Conservation (phyloP, 2,329 filamentous ascomycete species). For the Penicillium sp. region DNA sequence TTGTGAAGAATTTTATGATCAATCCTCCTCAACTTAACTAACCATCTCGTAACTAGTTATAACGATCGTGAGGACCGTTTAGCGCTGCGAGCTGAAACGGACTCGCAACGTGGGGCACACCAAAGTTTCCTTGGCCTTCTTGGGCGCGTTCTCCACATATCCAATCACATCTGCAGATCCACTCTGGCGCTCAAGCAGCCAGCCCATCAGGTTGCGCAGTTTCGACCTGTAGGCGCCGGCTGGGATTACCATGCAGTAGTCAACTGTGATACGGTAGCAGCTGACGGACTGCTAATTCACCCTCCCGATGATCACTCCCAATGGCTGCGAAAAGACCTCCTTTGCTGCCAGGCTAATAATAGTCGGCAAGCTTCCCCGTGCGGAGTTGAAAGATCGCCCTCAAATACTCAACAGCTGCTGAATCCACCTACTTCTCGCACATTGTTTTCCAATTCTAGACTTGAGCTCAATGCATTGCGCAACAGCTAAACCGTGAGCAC, state of each 20-base stretch:
- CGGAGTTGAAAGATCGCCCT: conserved; percentile 8
- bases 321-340: neutral
- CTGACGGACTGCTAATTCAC: neutral
- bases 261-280: conserved; percentile 14
- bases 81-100: neutral
- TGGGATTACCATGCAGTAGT: conserved; percentile 23
- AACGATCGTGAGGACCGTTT: too few species aligned
- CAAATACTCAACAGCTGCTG: too few species aligned
- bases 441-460: too few species aligned
- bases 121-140: conserved; percentile 5
- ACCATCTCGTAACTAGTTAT: too few species aligned
- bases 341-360: conserved; percentile 12
- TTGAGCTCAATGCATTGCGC: too few species aligned
- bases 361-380: conserved; percentile 9
- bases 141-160: too few species aligned
- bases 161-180: neutral
- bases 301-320: neutral
- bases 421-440: too few species aligned
- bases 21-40: too few species aligned
- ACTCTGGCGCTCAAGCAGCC: conserved; percentile 3
- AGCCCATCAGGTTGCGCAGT: conserved; percentile 14
- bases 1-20: too few species aligned
- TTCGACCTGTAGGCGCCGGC: conserved; percentile 17
- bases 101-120: neutral
- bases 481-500: too few species aligned